A percentile compares a stretch with the other conserved stretches of the same genome.
Evolutionary conservation across 371 early-diverging fungal species (phyloP).

Genomic region (Actinomortierella ambigua): DNA sequence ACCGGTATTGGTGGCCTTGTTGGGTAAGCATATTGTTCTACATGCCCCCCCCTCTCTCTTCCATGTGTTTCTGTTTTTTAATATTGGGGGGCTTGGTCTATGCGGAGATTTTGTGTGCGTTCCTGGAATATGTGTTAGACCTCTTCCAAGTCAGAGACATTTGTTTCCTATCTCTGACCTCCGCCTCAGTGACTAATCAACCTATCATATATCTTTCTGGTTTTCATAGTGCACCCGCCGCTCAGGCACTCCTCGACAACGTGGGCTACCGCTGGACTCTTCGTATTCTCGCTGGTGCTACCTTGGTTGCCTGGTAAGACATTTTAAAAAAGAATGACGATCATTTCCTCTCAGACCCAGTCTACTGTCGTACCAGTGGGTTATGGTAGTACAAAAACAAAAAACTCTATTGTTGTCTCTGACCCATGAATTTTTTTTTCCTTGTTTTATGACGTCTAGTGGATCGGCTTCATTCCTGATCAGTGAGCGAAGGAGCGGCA

Average conservation of each 20-base stretch:
- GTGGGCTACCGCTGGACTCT: slow-evolving; percentile 42
- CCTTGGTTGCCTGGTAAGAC: slow-evolving; percentile 25
- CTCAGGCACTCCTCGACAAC: slow-evolving; percentile 28
- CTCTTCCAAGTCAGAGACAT: no score
- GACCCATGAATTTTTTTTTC: no score
- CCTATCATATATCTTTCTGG: slow-evolving; percentile 25
- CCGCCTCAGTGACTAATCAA: slow-evolving; percentile 9
- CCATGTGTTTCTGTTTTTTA: no score
- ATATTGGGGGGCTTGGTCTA: no score
- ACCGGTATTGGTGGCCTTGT: slow-evolving; percentile 67
- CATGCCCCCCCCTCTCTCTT: slow-evolving; percentile 18
- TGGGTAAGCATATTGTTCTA: slow-evolving; percentile 13
- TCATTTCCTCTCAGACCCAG: not conserved
- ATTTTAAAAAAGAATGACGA: not conserved
- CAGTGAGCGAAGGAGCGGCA: slow-evolving; percentile 29
- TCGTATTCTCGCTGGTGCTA: slow-evolving; percentile 26
- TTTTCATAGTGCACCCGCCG: slow-evolving; percentile 25
- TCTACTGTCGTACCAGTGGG: not conserved
- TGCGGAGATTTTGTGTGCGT: no score
- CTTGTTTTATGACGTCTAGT: no score
- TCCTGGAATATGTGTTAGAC: no score
- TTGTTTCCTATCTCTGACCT: slow-evolving; percentile 25
- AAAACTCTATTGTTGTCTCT: not conserved
- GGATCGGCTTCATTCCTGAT: slow-evolving; percentile 39
- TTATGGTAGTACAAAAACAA: not conserved